phyloP scores from a whole-genome alignment of 2,329 filamentous ascomycete genomes.

The Diaporthe ampelina region DNA sequence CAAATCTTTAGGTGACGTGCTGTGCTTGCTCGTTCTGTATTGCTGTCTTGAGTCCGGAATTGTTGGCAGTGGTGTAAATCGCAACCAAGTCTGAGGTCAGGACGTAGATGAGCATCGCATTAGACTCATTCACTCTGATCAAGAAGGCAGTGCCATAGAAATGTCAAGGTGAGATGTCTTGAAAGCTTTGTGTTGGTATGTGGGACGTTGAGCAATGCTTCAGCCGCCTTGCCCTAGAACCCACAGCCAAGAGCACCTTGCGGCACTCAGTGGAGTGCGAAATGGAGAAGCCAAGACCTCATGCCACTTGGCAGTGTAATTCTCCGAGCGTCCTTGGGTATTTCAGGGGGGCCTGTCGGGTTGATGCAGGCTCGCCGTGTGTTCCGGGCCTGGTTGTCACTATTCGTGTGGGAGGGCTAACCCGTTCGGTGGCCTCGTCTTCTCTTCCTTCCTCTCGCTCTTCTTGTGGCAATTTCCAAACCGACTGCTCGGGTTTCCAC shows the following conservation, averaged over 20 bases:
- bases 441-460: too few relatives aligned
- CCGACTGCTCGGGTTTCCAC: too few relatives aligned
- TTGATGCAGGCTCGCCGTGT: too few relatives aligned
- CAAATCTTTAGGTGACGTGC: neutral
- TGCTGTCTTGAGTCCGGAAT: too few relatives aligned
- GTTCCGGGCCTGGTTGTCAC: too few relatives aligned
- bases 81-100: too few relatives aligned
- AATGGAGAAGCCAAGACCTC: neutral
- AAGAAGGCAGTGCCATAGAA: too few relatives aligned
- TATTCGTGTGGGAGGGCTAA: neutral
- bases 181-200: neutral
- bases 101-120: neutral
- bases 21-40: too few relatives aligned
- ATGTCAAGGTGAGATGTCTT: neutral
- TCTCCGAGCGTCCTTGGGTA: neutral
- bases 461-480: too few relatives aligned
- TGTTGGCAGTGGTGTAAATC: neutral
- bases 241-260: slow-evolving; percentile 2
- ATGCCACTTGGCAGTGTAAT: neutral
- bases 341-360: neutral
- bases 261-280: neutral
- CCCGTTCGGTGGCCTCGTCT: too few relatives aligned
- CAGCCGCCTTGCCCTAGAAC: neutral
- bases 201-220: neutral
- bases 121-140: too few relatives aligned